phyloP scores from a whole-genome alignment of 495 filamentous ascomycete species.

The Xanthoparmelia taractica region DNA sequence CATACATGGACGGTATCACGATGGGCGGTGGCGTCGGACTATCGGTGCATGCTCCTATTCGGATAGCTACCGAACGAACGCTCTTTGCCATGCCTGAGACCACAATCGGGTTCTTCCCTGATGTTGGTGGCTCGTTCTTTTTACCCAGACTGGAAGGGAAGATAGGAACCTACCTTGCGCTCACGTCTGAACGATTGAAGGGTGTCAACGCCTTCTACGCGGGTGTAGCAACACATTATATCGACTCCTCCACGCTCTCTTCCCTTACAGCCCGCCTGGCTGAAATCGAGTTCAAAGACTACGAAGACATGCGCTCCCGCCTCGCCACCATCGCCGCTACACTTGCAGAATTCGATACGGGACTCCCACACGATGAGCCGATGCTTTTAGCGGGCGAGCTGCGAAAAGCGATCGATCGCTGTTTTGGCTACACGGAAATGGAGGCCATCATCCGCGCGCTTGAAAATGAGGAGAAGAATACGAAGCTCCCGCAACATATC shows the following conservation, averaged over 20 bases:
- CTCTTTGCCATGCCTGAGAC: conserved; percentile 98
- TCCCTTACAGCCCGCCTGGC: conserved; percentile 76
- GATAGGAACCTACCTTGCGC: conserved; percentile 79
- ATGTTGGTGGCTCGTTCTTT: conserved; percentile 94
- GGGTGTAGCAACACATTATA: conserved; percentile 87
- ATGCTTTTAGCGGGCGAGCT: conserved; percentile 55
- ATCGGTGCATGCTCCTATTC: conserved; percentile 87
- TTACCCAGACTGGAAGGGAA: conserved; percentile 77
- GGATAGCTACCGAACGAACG: conserved; percentile 92
- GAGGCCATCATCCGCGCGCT: conserved; percentile 64
- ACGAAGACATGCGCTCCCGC: conserved; percentile 50
- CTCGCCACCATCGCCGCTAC: conserved; percentile 69
- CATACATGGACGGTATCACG: conserved; percentile 95
- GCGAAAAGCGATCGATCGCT: conserved; percentile 75
- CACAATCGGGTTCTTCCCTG: conserved; percentile 94
- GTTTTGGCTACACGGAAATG: conserved; percentile 59
- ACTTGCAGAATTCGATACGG: conserved; percentile 83
- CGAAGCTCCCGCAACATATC: conserved; percentile 23
- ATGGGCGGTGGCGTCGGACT: conserved; percentile 97
- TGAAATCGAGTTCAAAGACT: conserved; percentile 80
- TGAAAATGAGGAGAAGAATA: conserved; percentile 41
- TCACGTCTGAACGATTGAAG: conserved; percentile 73
- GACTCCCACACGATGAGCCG: conserved; percentile 63
- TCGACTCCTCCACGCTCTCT: conserved; percentile 78
- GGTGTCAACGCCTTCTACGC: conserved; percentile 76